Base-by-base conservation (phyloP, 2,329 filamentous ascomycete genomes). In the Fusarium beomiforme region DNA sequence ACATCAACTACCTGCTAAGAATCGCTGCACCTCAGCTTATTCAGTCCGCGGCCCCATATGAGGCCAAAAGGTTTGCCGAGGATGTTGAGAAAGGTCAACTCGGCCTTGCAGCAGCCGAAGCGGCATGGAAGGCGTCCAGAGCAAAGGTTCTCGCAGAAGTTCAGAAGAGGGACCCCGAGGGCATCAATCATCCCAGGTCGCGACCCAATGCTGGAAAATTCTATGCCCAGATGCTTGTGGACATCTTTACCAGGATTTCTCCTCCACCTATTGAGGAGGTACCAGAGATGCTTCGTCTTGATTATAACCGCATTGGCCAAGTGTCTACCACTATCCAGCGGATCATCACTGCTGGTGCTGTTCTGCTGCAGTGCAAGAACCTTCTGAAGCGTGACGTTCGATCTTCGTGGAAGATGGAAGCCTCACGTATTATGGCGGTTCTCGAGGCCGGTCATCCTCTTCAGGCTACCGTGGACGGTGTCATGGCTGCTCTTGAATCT, bases 341-440 rank as follows among this genome's bases (percentile, higher is more conserved):
- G 46, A 91, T 95, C 73, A 88, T 93, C 24, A 92, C 92, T 2
- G 88, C 92, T 6, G 92, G 91, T 2, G 91, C 92, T 0, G 91
- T 95, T 50, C 83, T 95, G 31, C 83, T 95, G 17, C 93, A 94
- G 55, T 92, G 91, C 79, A 96, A 96, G 83, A 95, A 94, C 73
- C 84, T 95, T 11, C 86, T 96, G 34, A 95, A 94, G 81, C 89
- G 93, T 19, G 93, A 95, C 76, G 92, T 94, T 6, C 89, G 93
- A 46, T 88, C 88, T 16, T 89, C 91, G 23, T 96, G 93, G 93
- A 93, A 91, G 79, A 88, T 85, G 26, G 91, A 95, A 80, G 91
- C 92, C 0, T 83, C 85, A 5, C 89, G 92, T n/a, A 88, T 95
- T 70, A 89, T 92, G 83, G 82, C 88, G 2, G 88, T 93, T 2